Evolutionary conservation across 2,329 filamentous ascomycete species (phyloP).

Genomic region (Fusarium aywerte): DNA sequence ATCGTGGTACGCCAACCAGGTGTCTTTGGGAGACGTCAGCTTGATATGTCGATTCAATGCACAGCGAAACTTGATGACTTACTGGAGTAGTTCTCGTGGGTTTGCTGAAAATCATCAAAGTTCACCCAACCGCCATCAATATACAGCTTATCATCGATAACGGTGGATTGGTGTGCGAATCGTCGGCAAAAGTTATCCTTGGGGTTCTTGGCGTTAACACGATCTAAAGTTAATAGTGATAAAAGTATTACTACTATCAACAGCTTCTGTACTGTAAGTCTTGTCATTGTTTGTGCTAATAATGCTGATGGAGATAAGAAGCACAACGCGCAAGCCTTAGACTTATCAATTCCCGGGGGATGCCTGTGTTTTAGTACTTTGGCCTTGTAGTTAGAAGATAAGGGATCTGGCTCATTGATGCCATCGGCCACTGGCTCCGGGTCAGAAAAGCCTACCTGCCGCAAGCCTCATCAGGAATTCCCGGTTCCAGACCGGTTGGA

Average conservation of each 20-base stretch:
- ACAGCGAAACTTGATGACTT: no score
- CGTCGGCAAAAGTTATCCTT: background rate
- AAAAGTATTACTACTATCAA: background rate
- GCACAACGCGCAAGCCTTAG: no score
- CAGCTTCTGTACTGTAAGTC: background rate
- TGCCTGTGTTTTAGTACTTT: no score
- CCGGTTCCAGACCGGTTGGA: no score
- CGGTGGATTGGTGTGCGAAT: background rate
- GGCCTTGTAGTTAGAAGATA: no score
- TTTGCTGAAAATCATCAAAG: conserved; percentile 12
- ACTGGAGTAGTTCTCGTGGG: conserved; percentile 6
- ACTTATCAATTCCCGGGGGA: no score
- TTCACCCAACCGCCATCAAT: conserved; percentile 10
- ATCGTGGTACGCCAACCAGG: background rate
- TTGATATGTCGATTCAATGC: fast-evolving
- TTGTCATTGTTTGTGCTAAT: no score
- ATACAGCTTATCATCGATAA: conserved; percentile 4
- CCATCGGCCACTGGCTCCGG: no score
- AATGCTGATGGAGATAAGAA: background rate
- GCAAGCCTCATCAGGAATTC: no score
- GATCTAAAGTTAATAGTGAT: fast-evolving
- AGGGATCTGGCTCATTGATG: no score
- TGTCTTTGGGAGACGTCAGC: background rate
- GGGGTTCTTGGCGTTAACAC: background rate
- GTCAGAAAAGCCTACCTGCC: no score